Conservation (phyloP, 495 filamentous ascomycete genomes). For the Daldinia concentrica region DNA sequence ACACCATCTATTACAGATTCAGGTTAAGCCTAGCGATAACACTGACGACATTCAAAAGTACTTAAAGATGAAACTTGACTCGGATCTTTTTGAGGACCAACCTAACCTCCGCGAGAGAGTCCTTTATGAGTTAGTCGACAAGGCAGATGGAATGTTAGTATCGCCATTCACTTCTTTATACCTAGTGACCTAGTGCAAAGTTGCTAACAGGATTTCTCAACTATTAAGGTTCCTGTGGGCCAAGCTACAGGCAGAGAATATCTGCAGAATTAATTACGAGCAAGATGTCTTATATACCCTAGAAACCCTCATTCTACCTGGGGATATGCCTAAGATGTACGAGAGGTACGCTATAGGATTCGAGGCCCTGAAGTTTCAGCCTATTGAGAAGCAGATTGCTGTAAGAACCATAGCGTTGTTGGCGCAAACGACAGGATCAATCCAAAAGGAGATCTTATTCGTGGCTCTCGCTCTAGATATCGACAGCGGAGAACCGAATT, state of each 20-base stretch:
- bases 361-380: not conserved
- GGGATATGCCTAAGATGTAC: not conserved
- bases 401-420: constrained; percentile 5
- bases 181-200: too few relatives aligned
- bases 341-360: not conserved
- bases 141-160: constrained; percentile 22
- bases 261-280: constrained; percentile 6
- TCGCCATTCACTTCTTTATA: not conserved
- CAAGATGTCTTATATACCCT: not conserved
- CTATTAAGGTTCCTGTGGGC: constrained; percentile 15
- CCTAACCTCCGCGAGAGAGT: not conserved
- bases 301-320: not conserved
- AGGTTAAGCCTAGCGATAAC: not conserved
- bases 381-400: not conserved
- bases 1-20: not conserved
- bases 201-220: not conserved
- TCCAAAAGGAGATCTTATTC: constrained; percentile 1
- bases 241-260: not conserved
- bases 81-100: not conserved
- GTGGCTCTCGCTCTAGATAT: constrained; percentile 1
- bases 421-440: constrained; percentile 2
- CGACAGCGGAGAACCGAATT: not conserved
- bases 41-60: constrained; percentile 2
- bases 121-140: not conserved
- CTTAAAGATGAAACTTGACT: not conserved